Evolutionary conservation across 441 rosid genomes (phyloP).

Genomic region (Erodium moschatum): DNA sequence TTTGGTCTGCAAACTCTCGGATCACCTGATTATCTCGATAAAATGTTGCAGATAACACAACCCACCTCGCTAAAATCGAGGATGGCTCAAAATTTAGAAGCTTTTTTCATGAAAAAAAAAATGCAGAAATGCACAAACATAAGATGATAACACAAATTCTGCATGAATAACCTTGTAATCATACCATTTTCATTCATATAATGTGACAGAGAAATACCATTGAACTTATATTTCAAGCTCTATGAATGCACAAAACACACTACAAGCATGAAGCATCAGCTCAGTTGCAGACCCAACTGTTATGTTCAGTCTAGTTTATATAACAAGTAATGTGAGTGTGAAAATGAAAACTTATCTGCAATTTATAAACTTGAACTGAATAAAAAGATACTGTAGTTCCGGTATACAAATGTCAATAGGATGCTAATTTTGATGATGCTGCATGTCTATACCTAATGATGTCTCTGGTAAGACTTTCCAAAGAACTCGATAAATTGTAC

Average conservation of each 20-base stretch:
- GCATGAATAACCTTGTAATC: constrained; percentile 7
- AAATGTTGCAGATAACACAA: background rate
- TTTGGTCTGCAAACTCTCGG: background rate
- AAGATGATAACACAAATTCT: background rate
- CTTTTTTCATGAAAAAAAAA: background rate
- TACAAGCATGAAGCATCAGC: constrained; percentile 2
- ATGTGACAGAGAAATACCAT: background rate
- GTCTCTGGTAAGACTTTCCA: background rate
- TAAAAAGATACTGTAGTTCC: background rate
- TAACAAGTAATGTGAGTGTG: background rate
- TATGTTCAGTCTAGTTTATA: background rate
- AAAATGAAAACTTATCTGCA: background rate
- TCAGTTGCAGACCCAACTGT: background rate
- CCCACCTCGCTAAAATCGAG: background rate
- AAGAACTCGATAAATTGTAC: background rate
- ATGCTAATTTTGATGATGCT: background rate
- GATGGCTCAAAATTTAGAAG: background rate
- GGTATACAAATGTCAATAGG: background rate
- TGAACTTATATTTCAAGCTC: background rate
- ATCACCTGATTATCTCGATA: background rate
- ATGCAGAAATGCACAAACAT: background rate
- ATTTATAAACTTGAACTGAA: background rate
- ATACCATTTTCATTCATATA: background rate
- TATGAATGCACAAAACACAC: background rate
- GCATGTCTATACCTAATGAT: background rate